Base-by-base conservation (phyloP, 306 rosid genomes). In the Rosa persica region DNA sequence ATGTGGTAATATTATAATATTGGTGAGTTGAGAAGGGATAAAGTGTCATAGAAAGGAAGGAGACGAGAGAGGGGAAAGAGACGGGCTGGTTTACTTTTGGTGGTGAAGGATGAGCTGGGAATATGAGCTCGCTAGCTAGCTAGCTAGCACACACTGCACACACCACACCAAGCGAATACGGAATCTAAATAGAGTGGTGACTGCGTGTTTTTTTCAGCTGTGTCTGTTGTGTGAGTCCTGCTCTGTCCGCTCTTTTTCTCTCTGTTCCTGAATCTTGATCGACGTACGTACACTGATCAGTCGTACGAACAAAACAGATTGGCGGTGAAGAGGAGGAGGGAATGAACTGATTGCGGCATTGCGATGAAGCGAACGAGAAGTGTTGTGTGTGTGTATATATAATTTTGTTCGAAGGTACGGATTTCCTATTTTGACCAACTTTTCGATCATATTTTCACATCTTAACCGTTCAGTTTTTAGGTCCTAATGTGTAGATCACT, bases 11-110 rank as follows among this genome's bases (percentile, higher is more conserved):
- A 54, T 55, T 23, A 12, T 47, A 69, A 42, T 5, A 68, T 8
- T 66, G 25, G 66, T 83, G 85, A 15, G 82, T 49, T 60, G 86
- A 68, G 83, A 76, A 72, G 52, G 88, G 72, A 39, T 73, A 5
- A 76, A 82, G 83, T 76, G 46, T 84, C 96, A 89, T 90, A 13
- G 89, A 36, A 60, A 44, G 77, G 65, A 8, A 60, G 74, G 43
- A 19, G 69, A 19, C 1, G 34, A 20, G 13, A 34, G 13, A 2
- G 11, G 2, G 6, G 34, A n/a, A 12, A n/a, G 12, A 55, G 62
- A 68, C 75, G 47, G 70, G 65, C 54, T 30, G 62, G 25, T 55
- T 54, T 47, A 27, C 27, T 81, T 38, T 48, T 44, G 83, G 34
- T 40, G 64, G 64, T 57, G 27, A 57, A 3, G 67, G 19, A 30